phyloP scores from a whole-genome alignment of 1,139 yeast genomes.

The Geotrichum siamense region DNA sequence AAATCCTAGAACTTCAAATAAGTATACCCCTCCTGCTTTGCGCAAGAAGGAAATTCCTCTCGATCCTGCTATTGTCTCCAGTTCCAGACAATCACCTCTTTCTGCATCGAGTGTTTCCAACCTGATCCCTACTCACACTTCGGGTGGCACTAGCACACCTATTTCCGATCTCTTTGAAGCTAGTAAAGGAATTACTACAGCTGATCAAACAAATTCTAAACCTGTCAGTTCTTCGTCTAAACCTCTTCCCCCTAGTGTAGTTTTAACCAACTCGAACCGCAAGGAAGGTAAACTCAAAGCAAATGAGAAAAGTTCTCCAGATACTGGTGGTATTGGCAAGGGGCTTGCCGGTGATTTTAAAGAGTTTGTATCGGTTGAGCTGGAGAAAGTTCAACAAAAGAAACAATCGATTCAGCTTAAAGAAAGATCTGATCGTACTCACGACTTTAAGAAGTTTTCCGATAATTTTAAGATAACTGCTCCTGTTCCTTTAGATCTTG shows the following conservation, averaged over 20 bases:
- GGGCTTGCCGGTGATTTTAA: constrained; percentile 33
- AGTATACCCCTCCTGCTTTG: constrained; percentile 56
- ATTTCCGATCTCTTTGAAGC: constrained; percentile 18
- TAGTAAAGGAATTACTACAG: constrained; percentile 14
- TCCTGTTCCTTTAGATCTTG: constrained; percentile 59
- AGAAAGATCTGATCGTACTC: constrained; percentile 47
- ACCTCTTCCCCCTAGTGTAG: constrained; percentile 18
- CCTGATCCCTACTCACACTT: constrained; percentile 1
- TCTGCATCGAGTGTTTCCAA: constrained; percentile 6
- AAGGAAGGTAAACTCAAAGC: constrained; percentile 6
- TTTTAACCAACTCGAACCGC: constrained; percentile 14
- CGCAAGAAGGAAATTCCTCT: constrained; percentile 32
- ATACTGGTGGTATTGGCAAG: constrained; percentile 26
- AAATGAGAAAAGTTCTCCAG: constrained; percentile 10
- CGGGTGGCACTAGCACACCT: constrained; percentile 18
- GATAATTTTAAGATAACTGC: constrained; percentile 63
- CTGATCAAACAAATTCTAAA: constrained; percentile 10
- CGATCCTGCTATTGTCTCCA: constrained; percentile 72
- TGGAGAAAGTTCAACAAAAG: constrained; percentile 30
- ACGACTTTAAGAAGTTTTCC: constrained; percentile 75
- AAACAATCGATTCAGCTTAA: constrained; percentile 29
- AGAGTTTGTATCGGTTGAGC: constrained; percentile 34
- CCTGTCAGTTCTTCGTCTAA: constrained; percentile 8
- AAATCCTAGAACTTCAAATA: constrained; percentile 37
- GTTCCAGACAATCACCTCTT: constrained; percentile 21